phyloP scores from a whole-genome alignment of 2,329 filamentous ascomycete genomes.

The Diplodia scrobiculata region DNA sequence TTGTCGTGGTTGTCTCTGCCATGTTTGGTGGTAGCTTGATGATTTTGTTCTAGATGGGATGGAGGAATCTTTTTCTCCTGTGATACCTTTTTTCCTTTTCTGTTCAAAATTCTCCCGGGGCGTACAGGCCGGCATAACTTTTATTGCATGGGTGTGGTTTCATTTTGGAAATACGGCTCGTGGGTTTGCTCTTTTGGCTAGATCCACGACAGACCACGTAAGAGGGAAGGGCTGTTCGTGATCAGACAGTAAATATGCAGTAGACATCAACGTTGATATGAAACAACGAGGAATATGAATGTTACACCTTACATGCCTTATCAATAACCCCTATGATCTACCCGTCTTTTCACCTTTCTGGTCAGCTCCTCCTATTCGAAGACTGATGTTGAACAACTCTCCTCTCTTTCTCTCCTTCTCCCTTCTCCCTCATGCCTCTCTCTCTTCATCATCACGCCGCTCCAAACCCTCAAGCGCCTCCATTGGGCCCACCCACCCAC shows the following conservation, averaged over 20 bases:
- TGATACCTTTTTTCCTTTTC: neutral
- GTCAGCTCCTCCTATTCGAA: neutral
- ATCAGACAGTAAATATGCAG: neutral
- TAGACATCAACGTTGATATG: neutral
- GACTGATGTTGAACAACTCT: too few relatives aligned
- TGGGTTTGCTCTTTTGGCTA: too few relatives aligned
- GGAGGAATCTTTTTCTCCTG: neutral
- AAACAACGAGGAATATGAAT: neutral
- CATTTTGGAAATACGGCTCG: neutral
- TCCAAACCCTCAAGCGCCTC: neutral
- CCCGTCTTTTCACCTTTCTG: neutral
- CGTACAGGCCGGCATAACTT: conserved; percentile 30
- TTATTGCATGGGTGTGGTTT: neutral
- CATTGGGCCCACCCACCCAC: conserved; percentile 8
- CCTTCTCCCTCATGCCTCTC: neutral
- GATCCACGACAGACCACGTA: neutral
- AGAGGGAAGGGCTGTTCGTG: neutral
- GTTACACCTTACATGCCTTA: neutral
- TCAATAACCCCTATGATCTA: neutral
- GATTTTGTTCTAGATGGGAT: conserved; percentile 12
- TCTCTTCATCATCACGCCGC: neutral
- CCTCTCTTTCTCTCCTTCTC: neutral
- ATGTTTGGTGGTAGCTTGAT: conserved; percentile 28
- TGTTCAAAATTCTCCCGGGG: neutral
- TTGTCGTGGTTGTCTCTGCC: conserved; percentile 1